These are phyloP conservation scores for Ustilago esculenta DNA, from an alignment of 1,284 basidiomycete species.

Conservation along the genomic window DNA sequence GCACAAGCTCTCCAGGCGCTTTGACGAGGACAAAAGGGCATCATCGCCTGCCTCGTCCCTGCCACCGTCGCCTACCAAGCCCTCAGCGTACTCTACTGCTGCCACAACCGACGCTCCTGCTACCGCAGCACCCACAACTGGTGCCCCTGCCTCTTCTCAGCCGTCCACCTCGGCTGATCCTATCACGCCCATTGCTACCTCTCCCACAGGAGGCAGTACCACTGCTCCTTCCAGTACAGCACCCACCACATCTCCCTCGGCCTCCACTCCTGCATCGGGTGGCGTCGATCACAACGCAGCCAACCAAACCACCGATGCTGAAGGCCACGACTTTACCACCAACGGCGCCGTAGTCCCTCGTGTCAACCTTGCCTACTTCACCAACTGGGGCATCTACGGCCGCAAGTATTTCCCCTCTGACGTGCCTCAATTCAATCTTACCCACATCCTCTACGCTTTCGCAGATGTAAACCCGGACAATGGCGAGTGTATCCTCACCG, in stretches of 20 bases:
- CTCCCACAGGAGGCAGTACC: conserved; percentile 2
- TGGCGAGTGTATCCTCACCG: conserved; percentile 73
- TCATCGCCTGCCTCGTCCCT: conserved; percentile 25
- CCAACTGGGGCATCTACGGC: conserved; percentile 88
- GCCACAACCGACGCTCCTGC: conserved; percentile 6
- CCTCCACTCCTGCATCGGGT: conserved; percentile 2
- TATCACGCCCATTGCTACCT: conserved; percentile 1
- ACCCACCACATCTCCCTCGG: conserved; percentile 4
- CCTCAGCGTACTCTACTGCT: conserved; percentile 14
- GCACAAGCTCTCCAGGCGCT: conserved; percentile 36
- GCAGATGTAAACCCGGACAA: conserved; percentile 81
- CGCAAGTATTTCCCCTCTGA: conserved; percentile 78
- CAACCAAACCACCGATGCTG: conserved; percentile 5
- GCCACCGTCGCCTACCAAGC: conserved; percentile 43
- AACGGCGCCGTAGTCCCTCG: conserved; percentile 42
- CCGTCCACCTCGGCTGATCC: conserved; percentile 9
- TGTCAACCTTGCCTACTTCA: conserved; percentile 53
- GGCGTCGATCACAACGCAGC: background rate
- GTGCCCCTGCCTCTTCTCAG: conserved; percentile 2
- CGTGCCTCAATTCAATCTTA: conserved; percentile 77
- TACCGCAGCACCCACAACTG: conserved; percentile 3
- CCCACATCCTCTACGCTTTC: conserved; percentile 86
- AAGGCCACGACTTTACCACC: conserved; percentile 32
- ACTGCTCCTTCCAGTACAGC: conserved; percentile 10
- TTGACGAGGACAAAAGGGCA: conserved; percentile 32